Evolutionary conservation across 192 early-diverging fungal species (phyloP).

Genomic region (Linderina pennispora): DNA sequence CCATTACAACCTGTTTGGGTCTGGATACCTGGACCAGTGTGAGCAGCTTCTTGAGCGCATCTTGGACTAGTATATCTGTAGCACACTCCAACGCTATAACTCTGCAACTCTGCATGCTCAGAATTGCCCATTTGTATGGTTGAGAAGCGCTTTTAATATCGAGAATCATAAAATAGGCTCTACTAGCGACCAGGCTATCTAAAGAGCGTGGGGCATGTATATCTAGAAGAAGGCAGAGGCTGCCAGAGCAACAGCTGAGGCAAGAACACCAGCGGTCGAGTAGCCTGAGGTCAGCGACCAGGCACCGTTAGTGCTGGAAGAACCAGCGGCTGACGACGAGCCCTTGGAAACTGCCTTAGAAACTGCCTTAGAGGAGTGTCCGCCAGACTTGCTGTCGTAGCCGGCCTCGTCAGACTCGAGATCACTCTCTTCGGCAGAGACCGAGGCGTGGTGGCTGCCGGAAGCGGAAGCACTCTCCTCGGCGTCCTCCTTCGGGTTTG

Average conservation of each 20-base stretch:
- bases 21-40: slow-evolving; percentile 10
- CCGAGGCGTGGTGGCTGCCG: background rate
- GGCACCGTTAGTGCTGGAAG: slow-evolving; percentile 8
- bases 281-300: slow-evolving; percentile 1
- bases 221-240: slow-evolving; percentile 14
- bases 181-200: too few relatives aligned
- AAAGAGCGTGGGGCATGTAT: too few relatives aligned
- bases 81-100: too few relatives aligned
- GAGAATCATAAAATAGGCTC: too few relatives aligned
- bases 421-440: slow-evolving; percentile 17
- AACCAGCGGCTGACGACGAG: background rate
- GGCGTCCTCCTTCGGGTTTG: slow-evolving; percentile 11
- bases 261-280: slow-evolving; percentile 1
- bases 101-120: too few relatives aligned
- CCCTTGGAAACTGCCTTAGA: background rate
- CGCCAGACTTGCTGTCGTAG: slow-evolving; percentile 1
- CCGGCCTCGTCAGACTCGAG: slow-evolving; percentile 2
- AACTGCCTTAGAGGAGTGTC: slow-evolving; percentile 6
- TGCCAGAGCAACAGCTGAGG: slow-evolving; percentile 12
- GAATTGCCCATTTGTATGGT: too few relatives aligned
- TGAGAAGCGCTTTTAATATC: too few relatives aligned
- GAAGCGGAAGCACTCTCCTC: too few relatives aligned
- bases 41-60: slow-evolving; percentile 6
- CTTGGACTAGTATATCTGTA: too few relatives aligned
- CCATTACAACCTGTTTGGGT: slow-evolving; percentile 37